Conservation (phyloP, 1,284 basidiomycete genomes). For the Trichosporon sp. region DNA sequence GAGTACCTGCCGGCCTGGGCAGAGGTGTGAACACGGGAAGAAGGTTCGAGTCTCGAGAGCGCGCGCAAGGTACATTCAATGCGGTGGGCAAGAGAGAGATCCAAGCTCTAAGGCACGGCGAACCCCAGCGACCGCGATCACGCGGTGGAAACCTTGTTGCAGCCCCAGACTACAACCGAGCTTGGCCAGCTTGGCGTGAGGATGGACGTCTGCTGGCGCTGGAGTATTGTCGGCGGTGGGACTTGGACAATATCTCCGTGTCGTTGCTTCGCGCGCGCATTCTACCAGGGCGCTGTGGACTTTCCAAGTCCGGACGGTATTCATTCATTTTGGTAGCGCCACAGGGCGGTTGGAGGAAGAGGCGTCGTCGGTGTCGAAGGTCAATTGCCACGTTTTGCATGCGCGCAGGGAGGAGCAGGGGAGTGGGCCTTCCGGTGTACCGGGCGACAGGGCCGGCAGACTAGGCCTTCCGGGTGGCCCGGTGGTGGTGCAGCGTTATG, state of each 20-base stretch:
- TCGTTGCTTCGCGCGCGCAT: neutral
- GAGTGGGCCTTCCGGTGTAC: neutral
- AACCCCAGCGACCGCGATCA: neutral
- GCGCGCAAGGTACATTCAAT: neutral
- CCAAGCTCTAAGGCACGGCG: neutral
- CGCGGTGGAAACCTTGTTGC: neutral
- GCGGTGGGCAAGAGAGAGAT: conserved; percentile 3
- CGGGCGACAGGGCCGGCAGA: neutral
- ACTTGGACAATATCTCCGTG: neutral
- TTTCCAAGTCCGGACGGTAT: neutral
- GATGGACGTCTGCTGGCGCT: neutral
- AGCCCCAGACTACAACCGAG: neutral
- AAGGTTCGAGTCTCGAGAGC: neutral
- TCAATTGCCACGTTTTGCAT: neutral
- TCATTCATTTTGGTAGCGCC: conserved; percentile 1
- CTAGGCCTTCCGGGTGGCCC: neutral
- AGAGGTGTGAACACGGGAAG: conserved; percentile 1
- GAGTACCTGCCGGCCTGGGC: conserved; percentile 33
- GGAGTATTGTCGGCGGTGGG: neutral
- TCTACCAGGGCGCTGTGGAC: neutral
- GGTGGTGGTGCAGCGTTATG: conserved; percentile 3
- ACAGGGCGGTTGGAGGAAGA: neutral
- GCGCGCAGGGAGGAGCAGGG: neutral
- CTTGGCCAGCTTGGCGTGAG: neutral
- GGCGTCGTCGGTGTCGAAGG: neutral